Evolutionary conservation across 352 stramenopile genomes (phyloP), one percentile per base, ranked within the genome.

Genomic region (Pythium phragmiticola): DNA sequence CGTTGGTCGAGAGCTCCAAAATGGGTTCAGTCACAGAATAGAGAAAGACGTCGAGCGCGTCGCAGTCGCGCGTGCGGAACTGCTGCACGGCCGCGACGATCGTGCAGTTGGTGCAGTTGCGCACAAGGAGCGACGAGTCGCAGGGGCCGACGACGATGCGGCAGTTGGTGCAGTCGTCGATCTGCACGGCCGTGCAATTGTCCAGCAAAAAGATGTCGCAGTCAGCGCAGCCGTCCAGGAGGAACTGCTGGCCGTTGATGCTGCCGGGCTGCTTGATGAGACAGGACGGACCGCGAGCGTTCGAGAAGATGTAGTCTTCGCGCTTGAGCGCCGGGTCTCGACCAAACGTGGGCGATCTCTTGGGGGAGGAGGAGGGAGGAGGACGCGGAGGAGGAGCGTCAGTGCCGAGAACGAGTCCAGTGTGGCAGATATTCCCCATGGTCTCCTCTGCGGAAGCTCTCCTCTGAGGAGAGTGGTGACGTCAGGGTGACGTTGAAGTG

Each of bases 151-250:
- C 60, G 41, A 92, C 63, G 56, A 92, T 88, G 37, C 77, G 80
- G 71, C 82, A 93, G 73, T 84, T 79, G 53, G 65, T 43, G 63
- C 80, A 93, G 37, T 74, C 73, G 63, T 93, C 82, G 60, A 93
- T 85, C 68, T 90, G 82, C 70, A 93, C 80, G 36, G 80, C 86
- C 57, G 79, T 81, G 73, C 78, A 90, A 65, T 90, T 69, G 62
- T 93, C 84, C 36, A 93, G 61, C 57, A 93, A 21, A 52, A 90
- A 92, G 56, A 93, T 84, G 41, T 90, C 80, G 61, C 82, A 92
- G 65, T 87, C 80, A 50, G 65, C 55, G 62, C 80, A 91, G 48
- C 86, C 71, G 45, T 93, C 82, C 49, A 93, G 70, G 56, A 93
- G 68, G 65, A 93, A 93, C 59, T 93, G 84, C 76, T 93, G 82